These are phyloP conservation scores for Mycena amicta DNA, from an alignment of 768 basidiomycete species.

Conservation along the genomic window DNA sequence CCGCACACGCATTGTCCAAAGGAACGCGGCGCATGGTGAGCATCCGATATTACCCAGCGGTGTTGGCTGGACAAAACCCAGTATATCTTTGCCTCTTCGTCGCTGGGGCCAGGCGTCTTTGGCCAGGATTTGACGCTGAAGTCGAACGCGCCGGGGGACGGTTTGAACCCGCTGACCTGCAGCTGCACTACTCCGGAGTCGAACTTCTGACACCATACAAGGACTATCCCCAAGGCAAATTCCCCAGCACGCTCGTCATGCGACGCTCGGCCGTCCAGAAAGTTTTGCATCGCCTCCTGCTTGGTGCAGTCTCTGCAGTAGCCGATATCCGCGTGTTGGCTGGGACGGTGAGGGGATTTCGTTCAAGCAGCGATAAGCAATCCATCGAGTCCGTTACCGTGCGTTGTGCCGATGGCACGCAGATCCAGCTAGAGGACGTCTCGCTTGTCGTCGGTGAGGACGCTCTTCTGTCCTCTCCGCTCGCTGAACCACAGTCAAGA, in stretches of 20 bases:
- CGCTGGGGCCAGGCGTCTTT: conserved; percentile 21
- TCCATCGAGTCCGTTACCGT: conserved; percentile 7
- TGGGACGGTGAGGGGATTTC: conserved; percentile 12
- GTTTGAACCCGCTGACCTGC: conserved; percentile 21
- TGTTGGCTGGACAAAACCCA: no score
- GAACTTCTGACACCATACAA: conserved; percentile 10
- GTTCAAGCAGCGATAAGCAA: not conserved
- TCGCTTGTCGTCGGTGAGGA: conserved; percentile 7
- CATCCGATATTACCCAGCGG: no score
- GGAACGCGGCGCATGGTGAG: conserved; percentile 17
- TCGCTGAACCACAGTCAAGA: conserved; percentile 10
- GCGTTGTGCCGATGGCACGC: conserved; percentile 16
- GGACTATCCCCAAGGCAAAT: conserved; percentile 2
- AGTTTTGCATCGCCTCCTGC: conserved; percentile 18
- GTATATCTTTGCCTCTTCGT: conserved; percentile 16
- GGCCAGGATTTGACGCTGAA: conserved; percentile 23
- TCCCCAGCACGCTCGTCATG: conserved; percentile 17
- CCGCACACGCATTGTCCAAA: conserved; percentile 21
- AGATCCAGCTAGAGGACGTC: conserved; percentile 6
- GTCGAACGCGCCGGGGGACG: conserved; percentile 15
- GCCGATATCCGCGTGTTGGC: conserved; percentile 5
- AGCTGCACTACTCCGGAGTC: conserved; percentile 19
- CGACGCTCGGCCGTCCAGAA: conserved; percentile 24
- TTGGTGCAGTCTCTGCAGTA: not conserved
- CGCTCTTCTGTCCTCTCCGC: not conserved